phyloP scores from a whole-genome alignment of 1,139 yeast genomes.

The Debaryomyces subglobosus region DNA sequence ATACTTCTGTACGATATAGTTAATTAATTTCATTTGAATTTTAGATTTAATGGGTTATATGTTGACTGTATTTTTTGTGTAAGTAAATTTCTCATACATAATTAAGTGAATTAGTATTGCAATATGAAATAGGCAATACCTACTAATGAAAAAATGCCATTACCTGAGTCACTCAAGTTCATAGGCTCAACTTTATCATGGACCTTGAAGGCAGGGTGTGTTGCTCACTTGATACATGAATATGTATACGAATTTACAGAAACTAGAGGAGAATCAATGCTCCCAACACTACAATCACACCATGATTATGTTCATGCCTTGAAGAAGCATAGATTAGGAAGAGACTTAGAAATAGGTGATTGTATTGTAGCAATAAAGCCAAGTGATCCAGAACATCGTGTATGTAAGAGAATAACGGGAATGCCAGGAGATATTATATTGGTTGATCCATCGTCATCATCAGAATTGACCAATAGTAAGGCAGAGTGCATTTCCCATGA shows the following conservation, averaged over 20 bases:
- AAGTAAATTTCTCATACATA: neutral
- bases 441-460: slow-evolving; percentile 75
- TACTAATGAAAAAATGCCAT: slow-evolving; percentile 12
- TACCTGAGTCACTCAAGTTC: slow-evolving; percentile 33
- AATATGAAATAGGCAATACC: neutral
- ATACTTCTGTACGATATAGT: slow-evolving; percentile 8
- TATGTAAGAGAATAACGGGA: slow-evolving; percentile 91
- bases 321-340: slow-evolving; percentile 61
- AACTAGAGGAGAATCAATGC: slow-evolving; percentile 93
- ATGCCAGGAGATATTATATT: slow-evolving; percentile 91
- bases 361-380: slow-evolving; percentile 89
- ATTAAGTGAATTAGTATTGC: neutral
- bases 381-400: slow-evolving; percentile 81
- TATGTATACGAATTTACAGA: slow-evolving; percentile 76
- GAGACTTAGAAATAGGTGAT: slow-evolving; percentile 75
- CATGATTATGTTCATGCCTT: slow-evolving; percentile 83
- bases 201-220: slow-evolving; percentile 66
- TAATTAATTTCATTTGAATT: neutral
- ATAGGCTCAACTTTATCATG: slow-evolving; percentile 41
- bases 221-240: slow-evolving; percentile 67
- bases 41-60: too few relatives aligned
- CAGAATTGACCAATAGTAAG: slow-evolving; percentile 48
- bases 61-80: slow-evolving; percentile 1
- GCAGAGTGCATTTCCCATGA: slow-evolving; percentile 36
- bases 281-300: slow-evolving; percentile 78